Evolutionary conservation across 108 stramenopile genomes (phyloP).

Genomic region (Skeletonema marinoi): DNA sequence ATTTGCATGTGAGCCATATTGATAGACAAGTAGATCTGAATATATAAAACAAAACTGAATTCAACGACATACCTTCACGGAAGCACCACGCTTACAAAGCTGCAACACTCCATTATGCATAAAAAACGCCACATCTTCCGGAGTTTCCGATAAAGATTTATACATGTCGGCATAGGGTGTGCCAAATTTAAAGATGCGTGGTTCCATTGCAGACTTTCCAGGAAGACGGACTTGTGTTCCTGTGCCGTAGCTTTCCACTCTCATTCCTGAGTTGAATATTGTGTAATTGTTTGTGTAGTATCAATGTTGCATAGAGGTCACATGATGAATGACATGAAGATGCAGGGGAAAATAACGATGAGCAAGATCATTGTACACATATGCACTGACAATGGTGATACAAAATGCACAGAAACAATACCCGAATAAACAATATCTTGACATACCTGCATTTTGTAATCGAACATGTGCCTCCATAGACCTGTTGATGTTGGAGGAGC

Average conservation of each 20-base stretch:
- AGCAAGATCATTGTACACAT: neutral
- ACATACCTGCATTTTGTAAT: conserved; percentile 81
- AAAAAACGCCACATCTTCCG: conserved; percentile 88
- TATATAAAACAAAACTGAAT: neutral
- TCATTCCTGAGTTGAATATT: conserved; percentile 50
- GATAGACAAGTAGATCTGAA: neutral
- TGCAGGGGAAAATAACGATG: neutral
- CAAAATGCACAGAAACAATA: neutral
- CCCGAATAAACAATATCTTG: neutral
- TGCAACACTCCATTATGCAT: conserved; percentile 83
- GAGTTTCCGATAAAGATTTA: conserved; percentile 68
- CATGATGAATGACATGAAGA: neutral
- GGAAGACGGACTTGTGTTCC: conserved; percentile 88
- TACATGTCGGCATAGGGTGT: conserved; percentile 91
- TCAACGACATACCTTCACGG: conserved; percentile 63
- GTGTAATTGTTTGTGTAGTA: neutral
- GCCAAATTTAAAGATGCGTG: conserved; percentile 89
- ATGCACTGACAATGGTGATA: neutral
- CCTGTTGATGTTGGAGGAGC: conserved; percentile 92
- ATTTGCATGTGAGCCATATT: neutral
- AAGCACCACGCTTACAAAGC: conserved; percentile 85
- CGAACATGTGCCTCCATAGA: conserved; percentile 93
- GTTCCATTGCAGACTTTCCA: conserved; percentile 75
- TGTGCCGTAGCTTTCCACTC: conserved; percentile 87
- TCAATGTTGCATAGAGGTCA: neutral